phyloP scores from a whole-genome alignment of 2,329 filamentous ascomycete species.

The Biscogniauxia sp. region DNA sequence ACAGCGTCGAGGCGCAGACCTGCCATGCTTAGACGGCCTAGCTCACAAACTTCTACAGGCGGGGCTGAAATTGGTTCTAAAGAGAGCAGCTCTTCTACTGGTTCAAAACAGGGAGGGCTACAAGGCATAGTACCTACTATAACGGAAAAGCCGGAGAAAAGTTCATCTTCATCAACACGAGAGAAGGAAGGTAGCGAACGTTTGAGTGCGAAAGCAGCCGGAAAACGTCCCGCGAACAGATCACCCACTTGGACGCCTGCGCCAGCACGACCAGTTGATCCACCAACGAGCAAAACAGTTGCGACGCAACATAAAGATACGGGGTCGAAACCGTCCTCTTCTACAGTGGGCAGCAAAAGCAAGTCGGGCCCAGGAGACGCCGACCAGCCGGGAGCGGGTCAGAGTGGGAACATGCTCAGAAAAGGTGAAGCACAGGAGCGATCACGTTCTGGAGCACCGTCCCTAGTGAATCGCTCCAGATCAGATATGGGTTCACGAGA shows the following conservation, averaged over 20 bases:
- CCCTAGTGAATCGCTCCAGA: conserved; percentile 33
- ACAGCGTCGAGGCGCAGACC: conserved; percentile 45
- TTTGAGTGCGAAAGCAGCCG: conserved; percentile 46
- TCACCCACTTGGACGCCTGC: conserved; percentile 12
- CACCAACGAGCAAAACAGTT: conserved; percentile 3
- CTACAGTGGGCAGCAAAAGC: conserved; percentile 3
- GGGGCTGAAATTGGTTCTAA: conserved; percentile 33
- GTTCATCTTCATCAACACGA: conserved; percentile 3
- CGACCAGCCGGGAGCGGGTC: conserved; percentile 5
- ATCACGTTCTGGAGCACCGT: conserved; percentile 15
- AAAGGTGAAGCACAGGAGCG: conserved; percentile 18
- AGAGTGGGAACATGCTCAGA: conserved; percentile 7
- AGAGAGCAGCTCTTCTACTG: conserved; percentile 29
- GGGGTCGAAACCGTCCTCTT: conserved; percentile 1
- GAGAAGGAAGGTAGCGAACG: conserved; percentile 15
- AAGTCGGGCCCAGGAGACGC: conserved; percentile 2
- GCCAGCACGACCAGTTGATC: conserved; percentile 7
- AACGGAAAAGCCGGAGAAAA: conserved; percentile 25
- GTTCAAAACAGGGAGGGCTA: conserved; percentile 21
- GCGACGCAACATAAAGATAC: conserved; percentile 2
- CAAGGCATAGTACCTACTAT: conserved; percentile 27
- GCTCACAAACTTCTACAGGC: conserved; percentile 45
- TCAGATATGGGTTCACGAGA: conserved; percentile 27
- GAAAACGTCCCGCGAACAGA: conserved; percentile 42
- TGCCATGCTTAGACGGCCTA: conserved; percentile 44